Conservation (phyloP, 176 grass and related monocot species). For the Bothriochloa decipiens region DNA sequence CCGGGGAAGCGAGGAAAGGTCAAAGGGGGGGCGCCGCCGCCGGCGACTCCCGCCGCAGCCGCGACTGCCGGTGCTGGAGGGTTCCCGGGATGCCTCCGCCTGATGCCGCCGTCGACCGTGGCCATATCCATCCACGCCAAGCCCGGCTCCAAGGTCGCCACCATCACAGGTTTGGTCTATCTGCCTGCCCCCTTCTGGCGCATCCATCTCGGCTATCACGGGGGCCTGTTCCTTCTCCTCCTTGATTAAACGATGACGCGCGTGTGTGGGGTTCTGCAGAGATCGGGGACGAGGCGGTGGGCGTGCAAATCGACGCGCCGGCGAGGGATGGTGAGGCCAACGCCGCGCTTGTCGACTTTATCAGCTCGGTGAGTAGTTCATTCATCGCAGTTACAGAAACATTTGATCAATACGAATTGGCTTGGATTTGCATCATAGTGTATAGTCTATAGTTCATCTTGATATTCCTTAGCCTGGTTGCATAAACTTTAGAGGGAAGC, state of each 20-base stretch:
- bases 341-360: conserved; percentile 86
- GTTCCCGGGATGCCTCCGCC: conserved; percentile 73
- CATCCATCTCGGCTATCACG: background rate
- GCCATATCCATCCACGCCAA: conserved; percentile 91
- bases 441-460: background rate
- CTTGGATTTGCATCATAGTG: background rate
- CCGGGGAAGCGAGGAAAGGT: conserved; percentile 79
- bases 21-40: conserved; percentile 42
- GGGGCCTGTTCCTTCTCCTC: background rate
- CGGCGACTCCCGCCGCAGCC: background rate
- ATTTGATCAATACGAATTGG: background rate
- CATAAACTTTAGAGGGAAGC: background rate
- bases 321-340: conserved; percentile 95
- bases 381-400: background rate
- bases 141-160: conserved; percentile 87
- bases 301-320: conserved; percentile 94
- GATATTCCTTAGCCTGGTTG: background rate
- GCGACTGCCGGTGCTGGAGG: background rate
- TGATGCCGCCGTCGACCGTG: conserved; percentile 75
- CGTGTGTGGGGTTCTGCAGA: conserved; percentile 43
- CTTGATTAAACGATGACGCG: background rate
- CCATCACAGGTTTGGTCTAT: conserved; percentile 67
- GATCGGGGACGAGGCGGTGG: conserved; percentile 79
- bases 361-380: conserved; percentile 65
- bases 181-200: background rate